phyloP scores from a whole-genome alignment of 176 grass and related monocot species.

The Saccharum spontaneum region DNA sequence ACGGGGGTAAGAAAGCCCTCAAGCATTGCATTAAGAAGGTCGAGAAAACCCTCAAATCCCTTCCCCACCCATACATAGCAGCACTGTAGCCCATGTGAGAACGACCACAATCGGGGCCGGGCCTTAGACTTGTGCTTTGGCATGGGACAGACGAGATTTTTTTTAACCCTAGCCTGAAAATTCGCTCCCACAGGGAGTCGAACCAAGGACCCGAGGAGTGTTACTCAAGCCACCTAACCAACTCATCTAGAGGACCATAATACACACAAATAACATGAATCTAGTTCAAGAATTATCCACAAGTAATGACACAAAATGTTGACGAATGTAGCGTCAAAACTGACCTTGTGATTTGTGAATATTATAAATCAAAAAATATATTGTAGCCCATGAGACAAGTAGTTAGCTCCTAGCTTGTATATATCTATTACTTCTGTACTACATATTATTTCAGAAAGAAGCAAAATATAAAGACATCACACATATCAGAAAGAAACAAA shows the following conservation, averaged over 20 bases:
- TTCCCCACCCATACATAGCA: neutral
- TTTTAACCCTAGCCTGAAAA: neutral
- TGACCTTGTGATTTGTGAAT: conserved; percentile 6
- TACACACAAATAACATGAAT: neutral
- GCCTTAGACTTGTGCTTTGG: neutral
- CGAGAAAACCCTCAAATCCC: neutral
- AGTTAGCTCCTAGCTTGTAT: neutral
- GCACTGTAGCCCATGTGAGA: neutral
- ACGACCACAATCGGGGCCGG: neutral
- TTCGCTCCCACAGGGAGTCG: too few relatives aligned
- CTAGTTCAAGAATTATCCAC: conserved; percentile 2
- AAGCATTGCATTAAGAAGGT: too few relatives aligned
- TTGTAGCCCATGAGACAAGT: neutral
- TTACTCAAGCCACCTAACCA: too few relatives aligned
- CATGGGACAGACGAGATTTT: neutral
- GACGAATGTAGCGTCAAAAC: neutral
- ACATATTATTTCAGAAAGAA: conserved; percentile 1
- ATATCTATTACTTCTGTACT: neutral
- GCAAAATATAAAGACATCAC: neutral
- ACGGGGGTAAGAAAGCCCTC: neutral
- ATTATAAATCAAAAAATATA: neutral
- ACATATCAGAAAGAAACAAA: neutral
- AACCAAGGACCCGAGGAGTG: too few relatives aligned
- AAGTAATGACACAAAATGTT: neutral
- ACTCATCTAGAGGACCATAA: neutral